Evolutionary conservation across 441 rosid species (phyloP).

Genomic region (Capsella rubella): DNA sequence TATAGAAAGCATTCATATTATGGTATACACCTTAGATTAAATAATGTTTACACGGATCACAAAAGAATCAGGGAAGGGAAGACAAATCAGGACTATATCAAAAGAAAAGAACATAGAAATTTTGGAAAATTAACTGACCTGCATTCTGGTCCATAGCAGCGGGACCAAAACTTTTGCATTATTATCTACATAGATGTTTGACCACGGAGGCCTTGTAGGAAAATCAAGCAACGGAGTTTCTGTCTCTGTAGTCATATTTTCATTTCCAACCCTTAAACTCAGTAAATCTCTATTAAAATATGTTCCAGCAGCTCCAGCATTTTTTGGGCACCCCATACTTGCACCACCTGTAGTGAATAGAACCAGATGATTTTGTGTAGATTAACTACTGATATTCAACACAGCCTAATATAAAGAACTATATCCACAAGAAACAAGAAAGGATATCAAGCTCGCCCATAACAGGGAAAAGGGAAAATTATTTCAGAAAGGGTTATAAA

Average conservation of each 20-base stretch:
- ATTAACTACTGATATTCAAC: slow-evolving; percentile 22
- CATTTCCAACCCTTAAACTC: slow-evolving; percentile 92
- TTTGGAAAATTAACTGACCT: slow-evolving; percentile 56
- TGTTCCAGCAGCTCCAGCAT: slow-evolving; percentile 99
- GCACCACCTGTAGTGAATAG: slow-evolving; percentile 71
- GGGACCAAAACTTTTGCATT: slow-evolving; percentile 96
- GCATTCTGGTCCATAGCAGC: slow-evolving; percentile 96
- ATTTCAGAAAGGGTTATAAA: background rate
- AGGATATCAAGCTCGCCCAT: slow-evolving; percentile 10
- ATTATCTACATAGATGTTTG: slow-evolving; percentile 93
- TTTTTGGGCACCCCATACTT: slow-evolving; percentile 81
- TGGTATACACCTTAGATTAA: background rate
- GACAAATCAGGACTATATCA: background rate
- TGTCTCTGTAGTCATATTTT: slow-evolving; percentile 85
- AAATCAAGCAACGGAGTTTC: slow-evolving; percentile 97
- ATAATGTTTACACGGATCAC: slow-evolving; percentile 9
- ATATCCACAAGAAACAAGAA: slow-evolving; percentile 21
- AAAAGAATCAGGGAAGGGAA: slow-evolving; percentile 18
- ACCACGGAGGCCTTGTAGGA: slow-evolving; percentile 86
- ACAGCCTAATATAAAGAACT: slow-evolving; percentile 19
- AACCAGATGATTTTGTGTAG: slow-evolving; percentile 21
- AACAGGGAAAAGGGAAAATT: background rate
- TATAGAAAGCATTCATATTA: slow-evolving; percentile 17
- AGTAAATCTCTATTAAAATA: slow-evolving; percentile 83
- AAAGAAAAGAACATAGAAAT: background rate